Conservation (phyloP, 306 rosid species). For the Prunus kanzakura region DNA sequence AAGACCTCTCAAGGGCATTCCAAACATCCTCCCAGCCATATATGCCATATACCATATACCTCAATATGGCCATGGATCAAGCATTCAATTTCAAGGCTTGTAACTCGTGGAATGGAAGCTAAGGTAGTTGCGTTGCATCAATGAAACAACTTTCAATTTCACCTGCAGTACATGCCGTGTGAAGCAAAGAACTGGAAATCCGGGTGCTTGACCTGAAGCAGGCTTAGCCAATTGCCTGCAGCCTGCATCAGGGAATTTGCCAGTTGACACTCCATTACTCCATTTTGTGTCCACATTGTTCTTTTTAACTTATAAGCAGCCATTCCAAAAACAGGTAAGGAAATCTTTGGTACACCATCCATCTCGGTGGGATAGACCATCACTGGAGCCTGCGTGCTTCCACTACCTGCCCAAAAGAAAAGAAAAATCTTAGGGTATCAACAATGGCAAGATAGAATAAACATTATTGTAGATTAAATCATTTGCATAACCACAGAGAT, state of each 20-base stretch:
- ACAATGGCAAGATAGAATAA: conserved; percentile 14
- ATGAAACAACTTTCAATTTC: conserved; percentile 28
- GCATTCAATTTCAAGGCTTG: conserved; percentile 30
- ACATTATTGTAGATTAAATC: conserved; percentile 3
- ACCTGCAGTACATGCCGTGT: conserved; percentile 49
- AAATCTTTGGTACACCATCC: conserved; percentile 53
- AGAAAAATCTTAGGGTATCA: conserved; percentile 13
- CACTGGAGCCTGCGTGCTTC: conserved; percentile 42
- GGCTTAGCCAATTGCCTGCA: conserved; percentile 71
- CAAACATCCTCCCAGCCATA: conserved; percentile 23
- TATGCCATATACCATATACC: neutral
- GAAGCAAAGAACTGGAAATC: conserved; percentile 76
- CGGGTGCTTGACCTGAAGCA: conserved; percentile 74
- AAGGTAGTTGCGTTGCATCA: neutral
- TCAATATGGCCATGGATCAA: conserved; percentile 9
- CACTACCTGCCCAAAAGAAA: conserved; percentile 39
- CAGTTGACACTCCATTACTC: conserved; percentile 43
- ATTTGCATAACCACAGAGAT: neutral
- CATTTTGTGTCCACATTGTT: conserved; percentile 58
- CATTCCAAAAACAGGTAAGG: conserved; percentile 64
- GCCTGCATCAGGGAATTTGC: conserved; percentile 62
- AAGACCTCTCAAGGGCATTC: conserved; percentile 12
- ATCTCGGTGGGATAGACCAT: conserved; percentile 55
- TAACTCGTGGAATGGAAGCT: conserved; percentile 23
- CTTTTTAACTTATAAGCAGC: conserved; percentile 81